phyloP scores from a whole-genome alignment of 164 flowering plant species.

The Pachysandra terminalis region DNA sequence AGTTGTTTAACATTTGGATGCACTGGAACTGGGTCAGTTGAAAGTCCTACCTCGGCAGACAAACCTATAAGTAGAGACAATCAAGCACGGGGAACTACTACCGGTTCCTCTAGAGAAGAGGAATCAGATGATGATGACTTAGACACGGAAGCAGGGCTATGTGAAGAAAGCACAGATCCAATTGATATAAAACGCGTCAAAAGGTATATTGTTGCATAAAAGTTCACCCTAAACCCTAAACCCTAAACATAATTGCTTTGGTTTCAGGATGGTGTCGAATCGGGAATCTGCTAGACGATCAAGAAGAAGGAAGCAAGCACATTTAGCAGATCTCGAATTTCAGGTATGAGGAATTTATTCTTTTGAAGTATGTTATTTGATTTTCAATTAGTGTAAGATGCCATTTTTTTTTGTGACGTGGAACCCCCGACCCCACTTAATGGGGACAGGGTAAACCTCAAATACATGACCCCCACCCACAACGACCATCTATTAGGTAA shows the following conservation, averaged over 20 bases:
- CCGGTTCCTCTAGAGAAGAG: conserved; percentile 64
- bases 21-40: conserved; percentile 33
- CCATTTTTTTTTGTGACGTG: no score
- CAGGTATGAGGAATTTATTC: conserved; percentile 37
- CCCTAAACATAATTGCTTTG: neutral
- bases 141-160: conserved; percentile 59
- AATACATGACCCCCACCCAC: no score
- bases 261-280: conserved; percentile 68
- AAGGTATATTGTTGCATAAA: conserved; percentile 34
- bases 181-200: conserved; percentile 41
- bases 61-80: conserved; percentile 33
- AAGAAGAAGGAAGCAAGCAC: conserved; percentile 75
- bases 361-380: neutral
- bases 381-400: neutral
- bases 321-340: conserved; percentile 61
- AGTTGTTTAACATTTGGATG: conserved; percentile 20
- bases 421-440: no score
- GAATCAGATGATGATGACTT: conserved; percentile 57
- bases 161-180: conserved; percentile 54
- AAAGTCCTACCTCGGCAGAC: conserved; percentile 47
- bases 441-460: no score
- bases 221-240: no score
- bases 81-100: conserved; percentile 35
- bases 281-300: conserved; percentile 88
- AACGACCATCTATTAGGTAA: no score